These are phyloP conservation scores for Lithohypha guttulata DNA, from an alignment of 2,329 filamentous ascomycete species.

Conservation along the genomic window DNA sequence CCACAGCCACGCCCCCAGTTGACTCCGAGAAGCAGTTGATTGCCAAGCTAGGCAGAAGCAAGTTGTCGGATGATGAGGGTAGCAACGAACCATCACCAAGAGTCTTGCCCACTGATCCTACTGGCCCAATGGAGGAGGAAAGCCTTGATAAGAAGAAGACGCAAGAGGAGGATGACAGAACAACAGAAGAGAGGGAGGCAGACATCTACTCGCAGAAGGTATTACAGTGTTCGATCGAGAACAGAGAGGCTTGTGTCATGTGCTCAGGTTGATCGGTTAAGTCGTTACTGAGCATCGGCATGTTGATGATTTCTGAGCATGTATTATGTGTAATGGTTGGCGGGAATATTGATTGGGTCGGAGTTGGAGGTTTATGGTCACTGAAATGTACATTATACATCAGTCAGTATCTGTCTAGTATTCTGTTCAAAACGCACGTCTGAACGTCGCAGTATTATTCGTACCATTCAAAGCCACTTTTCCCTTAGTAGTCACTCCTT, in stretches of 20 bases:
- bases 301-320: neutral
- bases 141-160: conserved; percentile 44
- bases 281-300: conserved; percentile 3
- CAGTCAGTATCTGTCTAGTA: too few relatives aligned
- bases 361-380: too few relatives aligned
- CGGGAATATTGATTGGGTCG: neutral
- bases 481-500: too few relatives aligned
- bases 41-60: conserved; percentile 27
- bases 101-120: conserved; percentile 65
- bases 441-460: too few relatives aligned
- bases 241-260: conserved; percentile 91
- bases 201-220: conserved; percentile 95
- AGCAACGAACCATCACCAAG: conserved; percentile 67
- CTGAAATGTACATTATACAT: too few relatives aligned
- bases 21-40: conserved; percentile 43
- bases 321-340: conserved; percentile 4
- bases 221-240: conserved; percentile 91
- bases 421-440: too few relatives aligned
- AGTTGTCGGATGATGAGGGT: conserved; percentile 64
- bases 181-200: conserved; percentile 64
- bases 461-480: too few relatives aligned
- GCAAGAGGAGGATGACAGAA: conserved; percentile 63
- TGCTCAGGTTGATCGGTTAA: conserved; percentile 65
- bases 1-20: conserved; percentile 55
- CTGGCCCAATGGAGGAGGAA: conserved; percentile 58